These are phyloP conservation scores for Leucoagaricus sp. DNA, from an alignment of 1,284 basidiomycete genomes.

Conservation along the genomic window DNA sequence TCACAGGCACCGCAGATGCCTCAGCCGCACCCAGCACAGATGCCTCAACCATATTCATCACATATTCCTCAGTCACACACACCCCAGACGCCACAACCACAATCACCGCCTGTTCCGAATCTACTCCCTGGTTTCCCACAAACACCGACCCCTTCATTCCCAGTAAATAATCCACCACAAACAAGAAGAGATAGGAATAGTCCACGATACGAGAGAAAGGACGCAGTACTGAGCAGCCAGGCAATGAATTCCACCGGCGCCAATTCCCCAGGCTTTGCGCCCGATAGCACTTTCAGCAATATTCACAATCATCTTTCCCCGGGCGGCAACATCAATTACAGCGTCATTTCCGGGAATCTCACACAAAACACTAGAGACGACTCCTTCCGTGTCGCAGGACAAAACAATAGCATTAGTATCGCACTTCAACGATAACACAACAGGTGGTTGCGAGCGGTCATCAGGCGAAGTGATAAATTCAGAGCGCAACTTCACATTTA, in stretches of 20 bases:
- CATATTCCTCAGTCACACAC: background rate
- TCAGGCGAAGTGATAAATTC: background rate
- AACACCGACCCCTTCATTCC: background rate
- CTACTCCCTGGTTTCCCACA: background rate
- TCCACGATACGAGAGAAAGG: background rate
- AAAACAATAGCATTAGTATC: background rate
- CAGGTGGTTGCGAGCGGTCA: no score
- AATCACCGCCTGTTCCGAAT: background rate
- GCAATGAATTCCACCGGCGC: background rate
- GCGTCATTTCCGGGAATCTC: background rate
- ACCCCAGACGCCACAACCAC: background rate
- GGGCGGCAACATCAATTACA: background rate
- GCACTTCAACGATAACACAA: background rate
- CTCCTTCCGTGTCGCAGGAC: background rate
- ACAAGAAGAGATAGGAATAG: background rate
- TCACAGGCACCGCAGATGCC: background rate
- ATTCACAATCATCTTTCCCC: conserved; percentile 1
- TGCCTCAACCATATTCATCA: background rate
- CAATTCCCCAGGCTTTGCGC: background rate
- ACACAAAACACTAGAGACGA: background rate
- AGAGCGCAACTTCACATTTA: no score
- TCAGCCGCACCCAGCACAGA: background rate
- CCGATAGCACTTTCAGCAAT: background rate
- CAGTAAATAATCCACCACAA: no score
- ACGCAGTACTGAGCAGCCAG: background rate